Conservation (phyloP, 2,329 filamentous ascomycete species). For the Diaporthe citrichinensis region DNA sequence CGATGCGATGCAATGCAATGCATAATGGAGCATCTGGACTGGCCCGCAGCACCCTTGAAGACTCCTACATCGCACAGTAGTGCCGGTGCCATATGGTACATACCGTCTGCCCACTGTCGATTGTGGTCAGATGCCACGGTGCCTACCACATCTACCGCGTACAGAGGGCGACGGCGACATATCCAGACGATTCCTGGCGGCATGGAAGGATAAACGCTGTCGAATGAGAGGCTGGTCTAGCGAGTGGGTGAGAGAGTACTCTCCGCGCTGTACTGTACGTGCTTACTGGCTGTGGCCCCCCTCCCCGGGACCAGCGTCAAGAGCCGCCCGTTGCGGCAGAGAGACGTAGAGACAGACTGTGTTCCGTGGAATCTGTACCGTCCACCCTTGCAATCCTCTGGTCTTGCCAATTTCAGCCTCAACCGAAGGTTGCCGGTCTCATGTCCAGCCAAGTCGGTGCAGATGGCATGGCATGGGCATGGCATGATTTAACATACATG, state of each 20-base stretch:
- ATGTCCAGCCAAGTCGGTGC: neutral
- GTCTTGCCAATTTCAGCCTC: conserved; percentile 17
- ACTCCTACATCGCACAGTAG: conserved; percentile 19
- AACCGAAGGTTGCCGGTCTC: neutral
- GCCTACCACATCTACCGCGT: neutral
- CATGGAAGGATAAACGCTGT: conserved; percentile 6
- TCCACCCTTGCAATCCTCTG: neutral
- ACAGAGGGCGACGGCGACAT: neutral
- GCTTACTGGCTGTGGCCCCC: neutral
- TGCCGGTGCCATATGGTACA: conserved; percentile 22
- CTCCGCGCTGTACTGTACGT: neutral
- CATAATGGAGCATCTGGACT: conserved; percentile 34
- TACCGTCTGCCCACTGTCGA: conserved; percentile 10
- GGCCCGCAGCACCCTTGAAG: conserved; percentile 9
- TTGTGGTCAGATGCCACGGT: conserved; percentile 19
- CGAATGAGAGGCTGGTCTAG: conserved; percentile 11
- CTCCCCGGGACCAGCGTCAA: neutral
- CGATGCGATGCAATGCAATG: conserved; percentile 41
- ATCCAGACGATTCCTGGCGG: conserved; percentile 7
- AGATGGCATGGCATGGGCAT: conserved; percentile 6
- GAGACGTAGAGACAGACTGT: neutral
- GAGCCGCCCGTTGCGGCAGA: conserved; percentile 14
- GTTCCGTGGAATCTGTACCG: neutral
- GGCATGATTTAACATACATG: neutral
- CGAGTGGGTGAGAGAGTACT: neutral